Base-by-base conservation (phyloP, 1,284 basidiomycete genomes). In the Ustilago vetiveriae region DNA sequence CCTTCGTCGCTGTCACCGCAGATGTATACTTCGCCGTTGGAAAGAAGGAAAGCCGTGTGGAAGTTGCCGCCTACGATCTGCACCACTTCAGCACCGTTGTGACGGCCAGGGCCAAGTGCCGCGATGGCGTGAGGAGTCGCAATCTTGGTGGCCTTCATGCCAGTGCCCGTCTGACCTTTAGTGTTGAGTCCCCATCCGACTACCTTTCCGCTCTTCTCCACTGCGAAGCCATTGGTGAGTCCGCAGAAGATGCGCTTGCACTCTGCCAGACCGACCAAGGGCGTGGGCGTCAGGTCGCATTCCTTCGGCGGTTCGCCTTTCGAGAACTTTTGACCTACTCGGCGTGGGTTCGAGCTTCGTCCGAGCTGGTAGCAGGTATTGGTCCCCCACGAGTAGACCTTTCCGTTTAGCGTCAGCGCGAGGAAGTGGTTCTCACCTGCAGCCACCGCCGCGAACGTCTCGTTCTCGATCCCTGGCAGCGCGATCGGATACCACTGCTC, bases 181-280 rank as follows among this genome's bases (percentile, higher is more conserved):
- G 86, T 89, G 83, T 97, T 96, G 62, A 94, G 85, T 22, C 94
- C 94, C 94, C 94, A 97, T 3, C 88, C 92, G 86, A 88, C 95
- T 4, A 94, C 90, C 44, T 87, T 87, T 33, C 92, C 94, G 21
- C 86, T 84, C 65, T 89, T 87, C 81, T 93, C 90, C 63, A 96
- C 88, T 4, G 93, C 94, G 75, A 95, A 96, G 0, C 92, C 93
- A 81, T 92, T 90, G 82, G 89, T 91, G 38, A 87, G 86, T 9
- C 94, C 93, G 0, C 91, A 87, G 7, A 91, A 92, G 65, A 96
- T 85, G 38, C 85, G 84, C 17, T 89, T 88, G 45, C 92, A 90
- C 76, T 90, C 89, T 54, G 89, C 87, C 16, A 96, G 85, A 42
- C 73, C 74, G 3, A 55, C 51, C 40, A 95, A 86, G 72, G 89